Evolutionary conservation across 1,284 basidiomycete species (phyloP).

Genomic region (Naganishia cerealis): DNA sequence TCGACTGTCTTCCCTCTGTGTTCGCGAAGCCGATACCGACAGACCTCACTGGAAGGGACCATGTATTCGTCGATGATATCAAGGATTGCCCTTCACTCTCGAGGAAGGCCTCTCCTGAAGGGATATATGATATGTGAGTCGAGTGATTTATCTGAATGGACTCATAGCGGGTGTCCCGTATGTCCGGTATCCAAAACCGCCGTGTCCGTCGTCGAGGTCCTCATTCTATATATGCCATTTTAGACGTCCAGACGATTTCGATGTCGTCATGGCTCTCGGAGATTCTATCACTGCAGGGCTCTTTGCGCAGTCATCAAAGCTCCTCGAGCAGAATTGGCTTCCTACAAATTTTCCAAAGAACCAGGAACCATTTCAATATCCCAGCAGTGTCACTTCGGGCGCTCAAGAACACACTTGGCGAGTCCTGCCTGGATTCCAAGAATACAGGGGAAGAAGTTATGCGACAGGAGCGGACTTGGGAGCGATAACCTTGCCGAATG

Average conservation of each 20-base stretch:
- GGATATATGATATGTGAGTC: constrained; percentile 17
- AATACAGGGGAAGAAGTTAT: constrained; percentile 53
- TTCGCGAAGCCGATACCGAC: not conserved
- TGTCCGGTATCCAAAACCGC: not conserved
- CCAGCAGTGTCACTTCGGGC: not conserved
- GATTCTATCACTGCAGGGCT: constrained; percentile 54
- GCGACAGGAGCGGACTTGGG: constrained; percentile 49
- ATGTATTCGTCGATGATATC: constrained; percentile 9
- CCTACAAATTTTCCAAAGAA: not conserved
- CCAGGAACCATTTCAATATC: not conserved
- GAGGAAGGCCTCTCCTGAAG: not conserved
- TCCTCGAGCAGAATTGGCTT: not conserved
- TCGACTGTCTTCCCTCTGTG: not conserved
- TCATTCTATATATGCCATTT: not conserved
- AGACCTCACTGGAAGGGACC: not conserved
- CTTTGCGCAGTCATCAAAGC: constrained; percentile 41
- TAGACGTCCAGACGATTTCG: constrained; percentile 53
- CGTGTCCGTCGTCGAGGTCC: not conserved
- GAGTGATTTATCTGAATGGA: not conserved
- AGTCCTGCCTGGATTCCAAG: constrained; percentile 30
- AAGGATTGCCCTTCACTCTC: constrained; percentile 8
- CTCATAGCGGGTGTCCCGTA: too few species aligned
- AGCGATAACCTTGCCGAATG: constrained; percentile 50
- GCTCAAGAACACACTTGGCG: not conserved
- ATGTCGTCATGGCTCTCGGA: constrained; percentile 52